Percentiles rank a stretch among this genome's conserved stretches.
Evolutionary conservation across 2,329 filamentous ascomycete species (phyloP).

Genomic region (Penicillium sp.): DNA sequence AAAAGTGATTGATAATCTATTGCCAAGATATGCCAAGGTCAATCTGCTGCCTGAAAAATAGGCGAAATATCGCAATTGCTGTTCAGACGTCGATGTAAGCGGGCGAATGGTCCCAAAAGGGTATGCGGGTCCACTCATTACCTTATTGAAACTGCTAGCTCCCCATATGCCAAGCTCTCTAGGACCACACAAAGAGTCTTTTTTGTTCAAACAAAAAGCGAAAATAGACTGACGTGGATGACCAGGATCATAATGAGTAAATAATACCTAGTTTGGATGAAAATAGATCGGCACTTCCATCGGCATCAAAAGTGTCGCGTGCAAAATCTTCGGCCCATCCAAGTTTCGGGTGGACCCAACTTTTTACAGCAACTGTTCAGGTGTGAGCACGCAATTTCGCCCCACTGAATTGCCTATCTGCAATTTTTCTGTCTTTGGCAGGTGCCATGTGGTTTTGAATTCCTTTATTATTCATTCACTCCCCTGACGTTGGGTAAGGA

Average conservation of each 20-base stretch:
- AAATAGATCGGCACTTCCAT: background rate
- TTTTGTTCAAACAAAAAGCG: background rate
- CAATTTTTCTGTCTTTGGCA: background rate
- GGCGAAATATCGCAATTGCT: background rate
- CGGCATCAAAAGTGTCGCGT: background rate
- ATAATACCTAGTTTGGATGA: background rate
- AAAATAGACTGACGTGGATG: background rate
- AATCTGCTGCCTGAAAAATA: background rate
- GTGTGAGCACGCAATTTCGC: background rate
- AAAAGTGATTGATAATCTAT: background rate
- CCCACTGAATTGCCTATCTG: background rate
- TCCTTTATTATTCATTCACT: background rate
- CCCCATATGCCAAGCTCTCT: background rate
- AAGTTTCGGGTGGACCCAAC: background rate
- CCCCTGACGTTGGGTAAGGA: background rate
- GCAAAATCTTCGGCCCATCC: background rate
- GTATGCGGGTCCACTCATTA: background rate
- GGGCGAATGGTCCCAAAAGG: background rate
- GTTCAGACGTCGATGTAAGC: background rate
- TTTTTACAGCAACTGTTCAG: background rate
- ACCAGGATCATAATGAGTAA: too few relatives aligned
- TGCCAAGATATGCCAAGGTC: background rate
- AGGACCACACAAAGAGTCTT: background rate
- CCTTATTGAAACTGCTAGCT: background rate
- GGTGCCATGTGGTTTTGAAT: background rate